phyloP scores from a whole-genome alignment of 2,329 filamentous ascomycete genomes.

The Colletotrichum melonis region DNA sequence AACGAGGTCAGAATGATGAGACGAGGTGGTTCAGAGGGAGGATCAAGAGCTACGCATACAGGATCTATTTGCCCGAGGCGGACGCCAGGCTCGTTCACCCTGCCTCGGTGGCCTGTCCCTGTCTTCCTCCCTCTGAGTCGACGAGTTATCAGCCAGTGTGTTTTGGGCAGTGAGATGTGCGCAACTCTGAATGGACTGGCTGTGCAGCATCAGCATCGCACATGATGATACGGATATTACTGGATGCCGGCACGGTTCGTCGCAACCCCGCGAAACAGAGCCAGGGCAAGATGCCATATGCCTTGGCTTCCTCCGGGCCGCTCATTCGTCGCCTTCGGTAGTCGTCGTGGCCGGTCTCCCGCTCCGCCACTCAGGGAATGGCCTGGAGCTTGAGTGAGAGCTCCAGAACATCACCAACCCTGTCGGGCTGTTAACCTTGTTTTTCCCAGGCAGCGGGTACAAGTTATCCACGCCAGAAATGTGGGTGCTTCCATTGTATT shows the following conservation, averaged over 20 bases:
- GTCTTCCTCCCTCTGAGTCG: neutral
- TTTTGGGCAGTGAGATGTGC: slow-evolving; percentile 1
- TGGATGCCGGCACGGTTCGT: slow-evolving; percentile 18
- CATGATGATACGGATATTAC: neutral
- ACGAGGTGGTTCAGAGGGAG: slow-evolving; percentile 28
- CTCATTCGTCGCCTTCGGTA: slow-evolving; percentile 18
- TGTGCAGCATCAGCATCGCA: slow-evolving; percentile 5
- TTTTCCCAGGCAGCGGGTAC: slow-evolving; percentile 1
- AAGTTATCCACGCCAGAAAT: neutral
- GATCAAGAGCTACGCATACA: neutral
- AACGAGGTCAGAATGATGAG: slow-evolving; percentile 14
- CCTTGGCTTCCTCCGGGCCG: slow-evolving; percentile 14
- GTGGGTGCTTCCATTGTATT: slow-evolving; percentile 1
- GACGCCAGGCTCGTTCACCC: slow-evolving; percentile 4
- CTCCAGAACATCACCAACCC: slow-evolving; percentile 4
- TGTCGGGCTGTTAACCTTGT: slow-evolving; percentile 10
- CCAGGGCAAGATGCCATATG: slow-evolving; percentile 26
- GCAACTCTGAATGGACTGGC: slow-evolving; percentile 10
- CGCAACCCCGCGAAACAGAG: slow-evolving; percentile 25
- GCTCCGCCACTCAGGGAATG: slow-evolving; percentile 24
- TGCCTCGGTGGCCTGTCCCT: slow-evolving; percentile 6
- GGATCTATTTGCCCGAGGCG: slow-evolving; percentile 5
- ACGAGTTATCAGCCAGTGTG: neutral
- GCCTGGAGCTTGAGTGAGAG: neutral
- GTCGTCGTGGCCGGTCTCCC: slow-evolving; percentile 10